A percentile compares a stretch with the other conserved stretches of the same genome.
These are phyloP conservation scores for Aristolochia contorta DNA, from an alignment of 164 flowering plant genomes.

Conservation along the genomic window DNA sequence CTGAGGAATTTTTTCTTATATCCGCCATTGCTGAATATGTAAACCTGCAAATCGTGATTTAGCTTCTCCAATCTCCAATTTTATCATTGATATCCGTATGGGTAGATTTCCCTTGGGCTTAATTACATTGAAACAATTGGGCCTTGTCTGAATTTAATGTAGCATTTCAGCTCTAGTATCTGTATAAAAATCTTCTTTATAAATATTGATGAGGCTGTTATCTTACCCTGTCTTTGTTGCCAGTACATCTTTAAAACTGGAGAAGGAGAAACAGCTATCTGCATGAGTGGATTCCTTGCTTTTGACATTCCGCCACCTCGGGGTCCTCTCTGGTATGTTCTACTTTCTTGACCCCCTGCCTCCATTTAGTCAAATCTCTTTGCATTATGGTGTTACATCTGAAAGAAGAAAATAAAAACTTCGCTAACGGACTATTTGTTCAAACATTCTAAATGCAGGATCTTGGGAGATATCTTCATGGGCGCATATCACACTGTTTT, in stretches of 20 bases:
- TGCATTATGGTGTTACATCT: too few relatives aligned
- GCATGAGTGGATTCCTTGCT: slow-evolving; percentile 69
- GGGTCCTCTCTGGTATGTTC: slow-evolving; percentile 55
- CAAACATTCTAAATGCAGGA: slow-evolving; percentile 24
- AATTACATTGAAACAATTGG: too few relatives aligned
- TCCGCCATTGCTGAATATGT: too few relatives aligned
- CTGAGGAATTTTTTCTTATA: not conserved
- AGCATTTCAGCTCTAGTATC: not conserved
- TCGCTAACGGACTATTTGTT: too few relatives aligned
- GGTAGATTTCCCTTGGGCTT: too few relatives aligned
- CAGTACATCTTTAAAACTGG: slow-evolving; percentile 68
- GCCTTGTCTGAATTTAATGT: not conserved
- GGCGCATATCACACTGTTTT: slow-evolving; percentile 44
- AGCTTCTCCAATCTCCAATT: too few relatives aligned
- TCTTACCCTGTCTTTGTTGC: not conserved
- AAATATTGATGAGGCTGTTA: not conserved
- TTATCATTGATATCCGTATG: too few relatives aligned
- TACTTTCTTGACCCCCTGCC: too few relatives aligned
- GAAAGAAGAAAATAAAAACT: too few relatives aligned
- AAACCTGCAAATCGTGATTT: too few relatives aligned
- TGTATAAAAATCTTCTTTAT: not conserved
- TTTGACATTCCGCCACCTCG: slow-evolving; percentile 65
- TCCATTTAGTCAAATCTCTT: too few relatives aligned
- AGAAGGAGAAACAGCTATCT: slow-evolving; percentile 49
- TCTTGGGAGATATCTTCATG: slow-evolving; percentile 49